Evolutionary conservation across 2,329 filamentous ascomycete species (phyloP), one percentile per base, ranked within the genome.

Genomic region (Cryphonectria nitschkei): DNA sequence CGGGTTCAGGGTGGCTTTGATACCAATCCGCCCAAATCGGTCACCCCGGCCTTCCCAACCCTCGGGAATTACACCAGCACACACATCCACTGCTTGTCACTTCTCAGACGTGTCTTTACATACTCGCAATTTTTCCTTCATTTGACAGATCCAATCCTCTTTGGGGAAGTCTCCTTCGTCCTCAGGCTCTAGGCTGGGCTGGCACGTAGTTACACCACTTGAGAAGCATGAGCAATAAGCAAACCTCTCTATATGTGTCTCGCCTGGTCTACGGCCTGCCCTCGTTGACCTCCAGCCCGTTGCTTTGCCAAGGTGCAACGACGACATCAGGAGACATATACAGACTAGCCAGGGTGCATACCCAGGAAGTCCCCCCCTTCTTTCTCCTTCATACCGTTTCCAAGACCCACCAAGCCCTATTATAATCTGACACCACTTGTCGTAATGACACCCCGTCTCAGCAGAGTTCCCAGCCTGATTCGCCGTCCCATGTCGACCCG

Each of bases 381-480:
- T 9, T 61, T 64, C 62, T 52, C 61, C 62, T 66, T 72, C 70
- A 66, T 67, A 68, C 68, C 70, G 69, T 70, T 54, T 61, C 64
- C 34, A 19, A 32, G 34, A 64, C 37, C 39, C 50, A 69, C 39
- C 60, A 63, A 62, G 70, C 68, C 70, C 52, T 70, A 70, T 70
- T 67, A 62, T 67, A 61, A 56, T 50, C 68, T 64, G 58, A 70
- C 70, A 62, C 63, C 70, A 39, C 60, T 72, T 72, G 64, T 65
- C 50, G 54, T 52, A 68, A 50, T 50, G 22, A 7, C 64, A 63
- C 39, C 67, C 54, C 67, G 65, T 41, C 50, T 67, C 37, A 56
- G 37, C 64, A 43, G 67, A 50, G 64, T 19, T 19, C 66, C 64
- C 52, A 62, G 61, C n/a, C 56, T 37, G 50, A 58, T 22, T 46